Conservation (phyloP, 306 rosid species). For the Cicer yamashitae region DNA sequence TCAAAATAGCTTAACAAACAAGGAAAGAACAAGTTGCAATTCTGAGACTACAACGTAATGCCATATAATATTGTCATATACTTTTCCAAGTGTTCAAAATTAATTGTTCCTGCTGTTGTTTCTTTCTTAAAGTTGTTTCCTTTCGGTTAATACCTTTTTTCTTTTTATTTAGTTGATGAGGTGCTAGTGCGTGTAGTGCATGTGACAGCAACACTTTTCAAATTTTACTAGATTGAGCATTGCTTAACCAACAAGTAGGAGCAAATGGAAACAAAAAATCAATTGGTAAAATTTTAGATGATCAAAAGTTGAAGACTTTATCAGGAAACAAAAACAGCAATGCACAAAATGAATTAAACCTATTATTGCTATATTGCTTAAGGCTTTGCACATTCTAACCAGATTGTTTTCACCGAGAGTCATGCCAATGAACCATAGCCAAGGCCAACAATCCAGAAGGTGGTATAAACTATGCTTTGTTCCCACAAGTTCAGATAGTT, state of each 20-base stretch:
- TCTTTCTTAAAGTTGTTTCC: conserved; percentile 34
- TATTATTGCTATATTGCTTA: not conserved
- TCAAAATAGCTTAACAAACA: conserved; percentile 31
- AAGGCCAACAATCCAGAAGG: conserved; percentile 25
- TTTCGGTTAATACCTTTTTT: conserved; percentile 29
- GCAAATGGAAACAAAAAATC: not conserved
- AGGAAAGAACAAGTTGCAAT: conserved; percentile 17
- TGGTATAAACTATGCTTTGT: conserved; percentile 44
- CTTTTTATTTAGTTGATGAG: conserved; percentile 36
- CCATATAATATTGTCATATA: not conserved
- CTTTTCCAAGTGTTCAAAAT: conserved; percentile 17
- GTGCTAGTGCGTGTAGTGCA: conserved; percentile 30
- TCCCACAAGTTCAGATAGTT: conserved; percentile 30
- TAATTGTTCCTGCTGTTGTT: not conserved
- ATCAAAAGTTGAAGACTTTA: conserved; percentile 36
- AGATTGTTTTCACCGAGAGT: not conserved
- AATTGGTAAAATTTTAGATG: not conserved
- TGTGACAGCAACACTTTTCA: conserved; percentile 39
- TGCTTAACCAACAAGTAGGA: conserved; percentile 42
- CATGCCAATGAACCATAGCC: conserved; percentile 39
- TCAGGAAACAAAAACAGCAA: not conserved
- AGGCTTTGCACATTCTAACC: not conserved
- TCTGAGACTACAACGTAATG: conserved; percentile 2
- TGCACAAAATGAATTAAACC: conserved; percentile 30
- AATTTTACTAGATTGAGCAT: conserved; percentile 2